Evolutionary conservation across 768 basidiomycete species (phyloP), one percentile per base, ranked within the genome.

Genomic region (Calocera cornea): DNA sequence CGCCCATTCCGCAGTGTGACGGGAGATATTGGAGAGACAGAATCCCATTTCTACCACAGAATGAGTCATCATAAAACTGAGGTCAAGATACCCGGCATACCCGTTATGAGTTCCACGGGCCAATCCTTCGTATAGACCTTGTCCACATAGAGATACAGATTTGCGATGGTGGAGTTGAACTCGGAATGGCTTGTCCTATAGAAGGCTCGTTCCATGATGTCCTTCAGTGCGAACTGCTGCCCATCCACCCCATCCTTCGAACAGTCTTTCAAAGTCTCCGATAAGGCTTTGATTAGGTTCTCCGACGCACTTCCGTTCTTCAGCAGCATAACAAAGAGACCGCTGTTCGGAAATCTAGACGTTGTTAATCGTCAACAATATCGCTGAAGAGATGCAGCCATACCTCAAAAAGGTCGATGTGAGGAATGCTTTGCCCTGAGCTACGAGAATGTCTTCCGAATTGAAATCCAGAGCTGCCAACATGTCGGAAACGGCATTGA

Each of bases 81-180:
- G 14, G 10, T 19, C 34, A 16, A 19, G 5, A 24, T 12, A 17
- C 41, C 47, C 44, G 17, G 74, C 84, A 69, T 69, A 87, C 89
- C 81, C 66, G 78, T 79, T 74, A 89, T 79, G n/a, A 85, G 75
- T 1, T 83, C 80, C 1, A 74, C 67, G 44, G 76, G 83, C 69
- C 84, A 86, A 27, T 77, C 78, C 64, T 84, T 76, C 70, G 81
- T 80, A 70, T 86, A 81, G 11, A 87, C 83, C 1, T 80, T 70
- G 64, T 88, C 83, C 1, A 89, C 78, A 68, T 81, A 91, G 11
- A 72, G 76, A 44, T 80, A 76, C 17, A 89, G 72, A 73, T 89
- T 89, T 64, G 81, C 76, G 11, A 88, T 73, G 24, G 85, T 80
- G n/a, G 73, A 73, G 27, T 66, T 68, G 69, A 86, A 83, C 68